Evolutionary conservation across 345 rosid genomes (phyloP), one percentile per base, ranked within the genome.

Genomic region (Heritiera fomes): DNA sequence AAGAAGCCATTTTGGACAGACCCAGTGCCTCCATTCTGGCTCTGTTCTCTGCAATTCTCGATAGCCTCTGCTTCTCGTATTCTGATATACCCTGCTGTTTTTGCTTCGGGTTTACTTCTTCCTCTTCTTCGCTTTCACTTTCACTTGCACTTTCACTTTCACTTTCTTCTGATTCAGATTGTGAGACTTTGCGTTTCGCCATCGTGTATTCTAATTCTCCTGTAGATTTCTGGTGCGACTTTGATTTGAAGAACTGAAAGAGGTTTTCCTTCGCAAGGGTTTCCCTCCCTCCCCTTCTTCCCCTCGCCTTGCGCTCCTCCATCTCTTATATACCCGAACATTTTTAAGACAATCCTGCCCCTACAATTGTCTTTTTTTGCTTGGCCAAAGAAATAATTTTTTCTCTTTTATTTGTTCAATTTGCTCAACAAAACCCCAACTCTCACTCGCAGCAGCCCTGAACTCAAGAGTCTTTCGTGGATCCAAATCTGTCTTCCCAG

Each of bases 11-110:
- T 82, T 85, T 90, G 45, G 77, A 77, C 64, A 95, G 86, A 75
- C 98, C 97, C 74, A 93, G 76, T 61, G 97, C 97, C 83, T 88
- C 96, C 92, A 93, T 88, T 80, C 91, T 87, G 32, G 91, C 92
- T 81, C 80, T 86, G 87, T 95, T 92, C 90, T 89, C 94, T 13
- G 92, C 92, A 65, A 93, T 95, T 84, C 94, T 94, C 32, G 87
- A 70, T 1, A 91, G 77, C 78, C 97, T 89, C 89, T 81, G 90
- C 77, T 88, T 89, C 89, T 93, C 97, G 66, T 91, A 89, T 65
- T 86, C 91, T 53, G 92, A 82, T 4, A 85, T 83, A 12, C 63
- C 84, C 72, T 82, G 80, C 28, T 78, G 81, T 68, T 67, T 68
- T 43, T 59, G 56, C 45, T 80, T 55, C 17, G 73, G 55, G 60